Base-by-base conservation (phyloP, 345 rosid genomes). In the Populus pruinosa region DNA sequence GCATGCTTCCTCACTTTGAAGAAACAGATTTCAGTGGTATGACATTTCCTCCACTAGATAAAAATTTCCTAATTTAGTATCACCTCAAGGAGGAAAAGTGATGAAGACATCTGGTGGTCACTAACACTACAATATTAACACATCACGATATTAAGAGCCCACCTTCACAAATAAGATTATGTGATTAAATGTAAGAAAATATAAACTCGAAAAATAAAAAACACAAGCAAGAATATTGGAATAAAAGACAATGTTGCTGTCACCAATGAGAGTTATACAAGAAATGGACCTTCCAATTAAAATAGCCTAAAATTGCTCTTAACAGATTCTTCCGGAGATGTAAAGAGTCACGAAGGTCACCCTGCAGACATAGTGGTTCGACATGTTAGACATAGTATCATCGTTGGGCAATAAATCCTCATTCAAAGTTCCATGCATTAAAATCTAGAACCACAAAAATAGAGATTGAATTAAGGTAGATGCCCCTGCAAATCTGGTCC, bases 311-410 rank as follows among this genome's bases (percentile, higher is more conserved):
- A 74, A 87, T 81, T 79, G 89, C 86, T 79, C 91, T 84, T 69
- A 93, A 85, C 44, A 95, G 87, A 85, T 87, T 91, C 81, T 87
- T 93, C 86, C 98, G 87, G 31, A 89, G 90, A 86, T 91, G 91
- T 80, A 93, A 82, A 80, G 86, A 87, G 78, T 92, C 98, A 76
- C 78, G 92, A 77, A 87, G 83, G 80, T 92, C 90, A 79, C 93
- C 97, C 98, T 95, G 88, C 82, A 89, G 53, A 80, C 68, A 72
- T 49, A 43, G 50, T 71, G 67, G 44, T 50, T 21, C 73, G 67
- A 31, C 39, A 78, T 12, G 44, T 25, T 38, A 53, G 41, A 50
- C 41, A 33, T 33, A 33, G 38, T 20, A 41, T 25, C 16, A 64
- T 59, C 5, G 13, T 47, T n/a, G 55, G 39, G 20, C 66, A 75